Conservation (phyloP, 768 basidiomycete genomes). For the Trametes punicea region DNA sequence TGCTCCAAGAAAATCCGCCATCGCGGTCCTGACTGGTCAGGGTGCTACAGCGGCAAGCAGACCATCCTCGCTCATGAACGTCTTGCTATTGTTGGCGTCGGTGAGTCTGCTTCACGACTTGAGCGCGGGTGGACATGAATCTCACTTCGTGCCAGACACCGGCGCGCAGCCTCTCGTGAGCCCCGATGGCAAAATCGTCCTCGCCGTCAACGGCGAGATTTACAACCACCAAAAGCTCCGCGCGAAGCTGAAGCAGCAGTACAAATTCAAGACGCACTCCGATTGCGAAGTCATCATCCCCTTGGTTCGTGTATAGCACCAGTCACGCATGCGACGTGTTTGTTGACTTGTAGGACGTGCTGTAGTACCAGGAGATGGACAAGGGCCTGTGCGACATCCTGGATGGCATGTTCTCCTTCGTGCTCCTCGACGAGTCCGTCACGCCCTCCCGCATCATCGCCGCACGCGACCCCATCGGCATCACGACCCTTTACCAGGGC, state of each 20-base stretch:
- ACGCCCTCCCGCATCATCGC: constrained; percentile 89
- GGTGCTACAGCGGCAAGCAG: constrained; percentile 83
- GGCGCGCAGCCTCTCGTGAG: constrained; percentile 94
- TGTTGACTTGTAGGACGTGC: background rate
- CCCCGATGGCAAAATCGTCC: constrained; percentile 76
- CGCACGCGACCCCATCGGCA: constrained; percentile 94
- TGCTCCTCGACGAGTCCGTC: constrained; percentile 90
- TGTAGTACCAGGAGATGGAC: constrained; percentile 80
- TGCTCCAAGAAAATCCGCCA: constrained; percentile 89
- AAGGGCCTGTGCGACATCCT: constrained; percentile 74
- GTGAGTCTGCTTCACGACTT: constrained; percentile 44
- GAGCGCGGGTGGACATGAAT: too few relatives aligned
- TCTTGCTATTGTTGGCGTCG: constrained; percentile 96
- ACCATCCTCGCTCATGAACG: constrained; percentile 91
- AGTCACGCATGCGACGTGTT: background rate
- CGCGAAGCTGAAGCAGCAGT: constrained; percentile 54
- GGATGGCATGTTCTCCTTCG: constrained; percentile 99
- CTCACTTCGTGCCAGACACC: constrained; percentile 57
- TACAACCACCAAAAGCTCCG: constrained; percentile 93
- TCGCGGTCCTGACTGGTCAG: constrained; percentile 98
- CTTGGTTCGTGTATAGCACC: constrained; percentile 46
- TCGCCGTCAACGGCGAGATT: constrained; percentile 98
- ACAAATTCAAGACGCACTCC: constrained; percentile 93
- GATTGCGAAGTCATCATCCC: constrained; percentile 98
- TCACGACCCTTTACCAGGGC: constrained; percentile 98